phyloP scores from a whole-genome alignment of 2,329 filamentous ascomycete genomes.

The Fusarium denticulatum region DNA sequence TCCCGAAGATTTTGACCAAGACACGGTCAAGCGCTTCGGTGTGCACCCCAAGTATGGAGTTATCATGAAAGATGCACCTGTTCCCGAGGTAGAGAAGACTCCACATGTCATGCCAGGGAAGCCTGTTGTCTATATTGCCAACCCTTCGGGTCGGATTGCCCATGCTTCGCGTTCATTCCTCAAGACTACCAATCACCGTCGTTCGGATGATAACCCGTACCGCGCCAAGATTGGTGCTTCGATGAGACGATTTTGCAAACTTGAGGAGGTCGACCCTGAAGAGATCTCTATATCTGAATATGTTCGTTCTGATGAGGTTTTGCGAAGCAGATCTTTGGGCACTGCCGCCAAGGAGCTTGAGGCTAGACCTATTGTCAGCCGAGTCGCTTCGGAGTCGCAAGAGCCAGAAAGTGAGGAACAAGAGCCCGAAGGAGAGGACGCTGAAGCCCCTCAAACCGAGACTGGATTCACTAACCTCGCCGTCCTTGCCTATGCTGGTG shows the following conservation, averaged over 20 bases:
- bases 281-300: constrained; percentile 50
- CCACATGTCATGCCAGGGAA: constrained; percentile 56
- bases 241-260: constrained; percentile 52
- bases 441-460: constrained; percentile 36
- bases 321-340: constrained; percentile 49
- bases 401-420: constrained; percentile 39
- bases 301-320: constrained; percentile 46
- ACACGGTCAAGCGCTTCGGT: constrained; percentile 58
- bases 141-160: constrained; percentile 57
- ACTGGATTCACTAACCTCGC: constrained; percentile 45
- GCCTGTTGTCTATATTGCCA: constrained; percentile 61
- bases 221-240: constrained; percentile 49
- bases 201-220: constrained; percentile 48
- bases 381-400: constrained; percentile 43
- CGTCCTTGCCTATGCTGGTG: constrained; percentile 46
- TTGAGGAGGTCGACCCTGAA: constrained; percentile 45
- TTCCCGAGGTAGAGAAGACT: constrained; percentile 54
- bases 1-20: constrained; percentile 62
- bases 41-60: constrained; percentile 66
- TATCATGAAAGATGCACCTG: constrained; percentile 59
- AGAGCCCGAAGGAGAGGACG: constrained; percentile 37
- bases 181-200: constrained; percentile 48
- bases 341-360: constrained; percentile 49
- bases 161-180: constrained; percentile 60
- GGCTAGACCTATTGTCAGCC: constrained; percentile 43